phyloP scores from a whole-genome alignment of 768 basidiomycete species.

The button mushroom (Agaricus bisporus) region DNA sequence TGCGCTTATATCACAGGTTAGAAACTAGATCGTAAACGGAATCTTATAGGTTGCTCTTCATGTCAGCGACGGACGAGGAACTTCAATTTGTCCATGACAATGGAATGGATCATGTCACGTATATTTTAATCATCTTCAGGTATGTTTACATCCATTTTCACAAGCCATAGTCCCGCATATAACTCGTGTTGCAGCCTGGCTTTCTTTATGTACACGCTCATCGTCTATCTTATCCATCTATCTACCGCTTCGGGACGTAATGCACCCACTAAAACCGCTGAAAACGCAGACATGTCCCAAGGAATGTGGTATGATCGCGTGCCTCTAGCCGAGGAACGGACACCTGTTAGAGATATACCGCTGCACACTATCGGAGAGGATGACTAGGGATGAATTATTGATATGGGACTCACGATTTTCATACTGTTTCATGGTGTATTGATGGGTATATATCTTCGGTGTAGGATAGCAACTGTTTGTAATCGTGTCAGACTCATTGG shows the following conservation, averaged over 20 bases:
- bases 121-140: slow-evolving; percentile 82
- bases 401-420: too few species aligned
- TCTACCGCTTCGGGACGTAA: slow-evolving; percentile 61
- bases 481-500: too few species aligned
- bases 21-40: not conserved
- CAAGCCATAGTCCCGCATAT: not conserved
- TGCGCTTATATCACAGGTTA: not conserved
- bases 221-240: slow-evolving; percentile 63
- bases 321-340: slow-evolving; percentile 23
- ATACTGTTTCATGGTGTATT: too few species aligned
- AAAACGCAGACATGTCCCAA: slow-evolving; percentile 17
- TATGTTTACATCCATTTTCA: slow-evolving; percentile 21
- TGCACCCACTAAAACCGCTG: slow-evolving; percentile 22
- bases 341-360: slow-evolving; percentile 12
- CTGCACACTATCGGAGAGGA: slow-evolving; percentile 49
- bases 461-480: too few species aligned
- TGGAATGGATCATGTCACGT: slow-evolving; percentile 90
- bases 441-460: too few species aligned
- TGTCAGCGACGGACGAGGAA: slow-evolving; percentile 93
- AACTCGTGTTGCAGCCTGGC: slow-evolving; percentile 41
- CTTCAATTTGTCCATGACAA: slow-evolving; percentile 58
- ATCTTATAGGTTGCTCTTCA: slow-evolving; percentile 66
- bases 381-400: slow-evolving; percentile 29
- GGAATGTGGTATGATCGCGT: slow-evolving; percentile 66
- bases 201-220: slow-evolving; percentile 73